Evolutionary conservation across 2,329 filamentous ascomycete genomes (phyloP).

Genomic region (Talaromyces sp.): DNA sequence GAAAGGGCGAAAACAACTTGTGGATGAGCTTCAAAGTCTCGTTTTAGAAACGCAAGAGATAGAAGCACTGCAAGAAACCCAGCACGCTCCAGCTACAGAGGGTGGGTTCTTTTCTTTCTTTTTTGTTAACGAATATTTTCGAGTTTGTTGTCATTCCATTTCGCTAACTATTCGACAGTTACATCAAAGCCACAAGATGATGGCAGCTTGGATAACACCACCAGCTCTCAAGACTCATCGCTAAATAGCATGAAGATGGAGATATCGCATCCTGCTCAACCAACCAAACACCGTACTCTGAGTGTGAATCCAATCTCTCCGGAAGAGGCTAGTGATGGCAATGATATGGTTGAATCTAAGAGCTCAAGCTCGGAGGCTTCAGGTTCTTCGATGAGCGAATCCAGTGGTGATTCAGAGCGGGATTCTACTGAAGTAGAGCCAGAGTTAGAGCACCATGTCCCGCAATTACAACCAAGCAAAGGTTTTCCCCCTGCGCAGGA

Average conservation of each 20-base stretch:
- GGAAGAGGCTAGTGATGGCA: neutral
- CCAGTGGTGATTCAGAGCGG: conserved; percentile 24
- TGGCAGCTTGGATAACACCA: neutral
- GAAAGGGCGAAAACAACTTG: conserved; percentile 39
- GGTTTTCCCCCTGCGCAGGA: neutral
- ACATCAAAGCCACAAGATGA: neutral
- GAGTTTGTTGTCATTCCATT: neutral
- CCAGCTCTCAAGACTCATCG: neutral
- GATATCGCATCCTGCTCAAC: neutral
- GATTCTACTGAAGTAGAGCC: conserved; percentile 13
- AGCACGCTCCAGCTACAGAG: conserved; percentile 13
- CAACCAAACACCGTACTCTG: neutral
- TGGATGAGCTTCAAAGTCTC: conserved; percentile 46
- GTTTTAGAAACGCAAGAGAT: conserved; percentile 45
- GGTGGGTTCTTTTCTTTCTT: conserved; percentile 9
- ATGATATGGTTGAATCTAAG: conserved; percentile 8
- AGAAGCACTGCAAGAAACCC: conserved; percentile 35
- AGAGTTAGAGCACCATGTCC: conserved; percentile 1
- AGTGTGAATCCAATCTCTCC: neutral
- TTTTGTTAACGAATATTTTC: neutral
- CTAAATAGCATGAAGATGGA: neutral
- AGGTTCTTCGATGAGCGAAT: conserved; percentile 38
- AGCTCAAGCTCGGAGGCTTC: conserved; percentile 15
- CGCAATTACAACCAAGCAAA: neutral
- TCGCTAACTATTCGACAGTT: neutral